Conservation (phyloP, 2,329 filamentous ascomycete species). For the Zasmidium cellare region DNA sequence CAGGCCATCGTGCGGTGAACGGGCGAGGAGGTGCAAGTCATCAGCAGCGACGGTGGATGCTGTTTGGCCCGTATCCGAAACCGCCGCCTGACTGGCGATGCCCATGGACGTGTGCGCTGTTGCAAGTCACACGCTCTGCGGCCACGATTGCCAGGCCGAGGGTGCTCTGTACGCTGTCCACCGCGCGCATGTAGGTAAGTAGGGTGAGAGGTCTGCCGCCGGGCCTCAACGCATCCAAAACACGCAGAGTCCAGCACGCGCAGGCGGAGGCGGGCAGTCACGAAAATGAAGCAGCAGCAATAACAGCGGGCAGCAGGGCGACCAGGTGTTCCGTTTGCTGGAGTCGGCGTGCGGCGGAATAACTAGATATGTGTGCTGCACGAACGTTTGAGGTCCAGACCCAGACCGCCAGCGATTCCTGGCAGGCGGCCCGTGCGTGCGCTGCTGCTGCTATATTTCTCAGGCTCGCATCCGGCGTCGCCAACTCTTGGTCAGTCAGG, state of each 20-base stretch:
- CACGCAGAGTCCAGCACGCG: background rate
- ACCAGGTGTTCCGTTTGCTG: background rate
- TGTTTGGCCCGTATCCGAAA: too few species aligned
- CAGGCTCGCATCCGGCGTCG: background rate
- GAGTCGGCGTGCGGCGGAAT: background rate
- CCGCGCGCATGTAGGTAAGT: too few species aligned
- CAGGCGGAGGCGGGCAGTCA: background rate
- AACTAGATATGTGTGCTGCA: background rate
- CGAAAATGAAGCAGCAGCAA: background rate
- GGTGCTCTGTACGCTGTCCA: background rate
- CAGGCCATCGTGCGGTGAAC: constrained; percentile 4
- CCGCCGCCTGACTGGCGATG: background rate
- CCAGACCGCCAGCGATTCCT: background rate
- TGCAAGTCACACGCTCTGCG: background rate
- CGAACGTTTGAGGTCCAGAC: background rate
- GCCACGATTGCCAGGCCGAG: background rate
- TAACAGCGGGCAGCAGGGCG: background rate
- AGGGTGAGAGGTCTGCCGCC: too few species aligned
- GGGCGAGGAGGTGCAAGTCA: background rate
- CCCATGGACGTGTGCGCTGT: background rate
- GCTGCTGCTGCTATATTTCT: too few species aligned
- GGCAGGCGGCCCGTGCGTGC: background rate
- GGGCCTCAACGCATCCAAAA: too few species aligned
- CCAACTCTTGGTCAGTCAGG: background rate
- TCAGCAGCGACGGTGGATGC: background rate